Percentiles rank a stretch among this genome's conserved stretches.
Conservation (phyloP, 2,329 filamentous ascomycete genomes). For the Aspergillus awamori region DNA sequence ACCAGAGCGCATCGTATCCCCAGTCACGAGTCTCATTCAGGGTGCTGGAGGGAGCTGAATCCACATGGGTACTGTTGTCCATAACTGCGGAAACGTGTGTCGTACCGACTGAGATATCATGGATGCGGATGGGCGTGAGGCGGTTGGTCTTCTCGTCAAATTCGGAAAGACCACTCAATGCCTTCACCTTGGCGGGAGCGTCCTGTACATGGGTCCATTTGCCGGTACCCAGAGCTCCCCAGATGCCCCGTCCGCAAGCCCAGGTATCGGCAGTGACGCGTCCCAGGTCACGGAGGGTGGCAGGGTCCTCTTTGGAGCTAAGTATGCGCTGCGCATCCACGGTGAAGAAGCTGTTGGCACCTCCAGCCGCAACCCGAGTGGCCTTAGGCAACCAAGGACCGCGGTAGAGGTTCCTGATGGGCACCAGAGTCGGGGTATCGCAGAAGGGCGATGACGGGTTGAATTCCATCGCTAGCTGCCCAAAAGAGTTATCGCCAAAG, state of each 20-base stretch:
- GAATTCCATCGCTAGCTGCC: slow-evolving; percentile 85
- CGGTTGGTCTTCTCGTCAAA: slow-evolving; percentile 74
- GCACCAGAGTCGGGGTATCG: slow-evolving; percentile 71
- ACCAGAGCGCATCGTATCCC: slow-evolving; percentile 87
- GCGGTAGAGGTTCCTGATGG: slow-evolving; percentile 72
- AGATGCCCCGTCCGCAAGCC: slow-evolving; percentile 84
- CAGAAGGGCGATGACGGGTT: slow-evolving; percentile 63
- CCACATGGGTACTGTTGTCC: slow-evolving; percentile 74
- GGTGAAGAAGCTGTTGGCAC: slow-evolving; percentile 82
- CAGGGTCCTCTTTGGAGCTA: slow-evolving; percentile 47
- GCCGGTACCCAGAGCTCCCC: slow-evolving; percentile 79
- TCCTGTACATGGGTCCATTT: slow-evolving; percentile 86
- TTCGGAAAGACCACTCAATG: slow-evolving; percentile 80
- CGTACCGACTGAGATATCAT: slow-evolving; percentile 71
- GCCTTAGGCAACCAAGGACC: slow-evolving; percentile 66
- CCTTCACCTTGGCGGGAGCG: slow-evolving; percentile 76
- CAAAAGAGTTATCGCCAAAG: slow-evolving; percentile 88
- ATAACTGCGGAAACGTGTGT: slow-evolving; percentile 83
- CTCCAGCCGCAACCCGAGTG: slow-evolving; percentile 81
- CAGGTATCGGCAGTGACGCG: slow-evolving; percentile 75
- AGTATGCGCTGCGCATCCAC: slow-evolving; percentile 72
- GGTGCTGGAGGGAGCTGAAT: slow-evolving; percentile 53
- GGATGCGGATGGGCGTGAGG: slow-evolving; percentile 76
- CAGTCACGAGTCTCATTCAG: slow-evolving; percentile 76
- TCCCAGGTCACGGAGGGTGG: slow-evolving; percentile 50